phyloP scores from a whole-genome alignment of 2,329 filamentous ascomycete genomes.

The Aspergillus sp. region DNA sequence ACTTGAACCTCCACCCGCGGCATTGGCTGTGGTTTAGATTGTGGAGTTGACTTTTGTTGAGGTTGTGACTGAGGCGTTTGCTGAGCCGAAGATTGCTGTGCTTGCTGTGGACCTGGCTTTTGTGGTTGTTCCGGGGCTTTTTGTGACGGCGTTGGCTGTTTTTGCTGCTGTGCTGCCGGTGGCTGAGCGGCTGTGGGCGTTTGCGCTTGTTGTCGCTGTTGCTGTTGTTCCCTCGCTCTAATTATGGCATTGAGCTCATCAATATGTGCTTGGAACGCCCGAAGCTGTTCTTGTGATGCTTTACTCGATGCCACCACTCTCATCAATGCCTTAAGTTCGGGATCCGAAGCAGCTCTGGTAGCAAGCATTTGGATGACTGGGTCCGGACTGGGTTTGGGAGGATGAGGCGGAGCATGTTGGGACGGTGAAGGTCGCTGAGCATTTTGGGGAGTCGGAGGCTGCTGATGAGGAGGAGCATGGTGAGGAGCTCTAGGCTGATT shows the following conservation, averaged over 20 bases:
- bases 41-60: conserved; percentile 3
- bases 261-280: conserved; percentile 47
- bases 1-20: conserved; percentile 18
- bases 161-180: conserved; percentile 5
- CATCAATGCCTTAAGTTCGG: conserved; percentile 47
- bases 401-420: conserved; percentile 27
- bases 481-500: conserved; percentile 9
- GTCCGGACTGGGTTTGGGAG: conserved; percentile 42
- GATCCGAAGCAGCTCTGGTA: conserved; percentile 45
- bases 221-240: conserved; percentile 38
- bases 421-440: conserved; percentile 24
- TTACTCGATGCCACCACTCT: conserved; percentile 47
- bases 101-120: neutral
- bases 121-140: conserved; percentile 6
- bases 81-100: conserved; percentile 5
- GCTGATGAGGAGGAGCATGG: conserved; percentile 15
- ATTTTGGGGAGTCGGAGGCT: conserved; percentile 17
- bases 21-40: conserved; percentile 4
- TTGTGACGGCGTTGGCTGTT: conserved; percentile 6
- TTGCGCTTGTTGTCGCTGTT: conserved; percentile 23
- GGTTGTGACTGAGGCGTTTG: conserved; percentile 4
- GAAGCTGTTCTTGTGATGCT: conserved; percentile 45
- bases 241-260: conserved; percentile 49
- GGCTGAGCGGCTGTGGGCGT: conserved; percentile 11
- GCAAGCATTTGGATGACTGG: conserved; percentile 51